Evolutionary conservation across 225 moss, liverwort and hornwort species (phyloP).

Genomic region (Ulota crispa): DNA sequence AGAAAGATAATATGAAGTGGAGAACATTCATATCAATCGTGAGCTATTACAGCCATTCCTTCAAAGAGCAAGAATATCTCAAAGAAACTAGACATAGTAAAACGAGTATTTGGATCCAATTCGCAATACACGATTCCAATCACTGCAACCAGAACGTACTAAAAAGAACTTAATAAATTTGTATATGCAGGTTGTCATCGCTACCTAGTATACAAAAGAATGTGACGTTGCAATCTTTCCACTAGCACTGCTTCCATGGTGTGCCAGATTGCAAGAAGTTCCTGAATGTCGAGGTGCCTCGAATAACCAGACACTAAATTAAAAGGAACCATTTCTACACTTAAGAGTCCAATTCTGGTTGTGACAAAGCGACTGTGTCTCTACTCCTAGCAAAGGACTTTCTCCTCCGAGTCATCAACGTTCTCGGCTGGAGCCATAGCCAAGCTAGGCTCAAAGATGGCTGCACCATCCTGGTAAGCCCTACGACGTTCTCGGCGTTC

Average conservation of each 20-base stretch:
- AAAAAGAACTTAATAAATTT: not conserved
- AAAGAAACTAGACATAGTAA: not conserved
- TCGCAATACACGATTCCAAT: not conserved
- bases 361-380: not conserved
- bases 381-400: conserved; percentile 40
- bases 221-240: not conserved
- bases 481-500: conserved; percentile 49
- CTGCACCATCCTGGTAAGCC: conserved; percentile 32
- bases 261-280: not conserved
- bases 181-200: not conserved
- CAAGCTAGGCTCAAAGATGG: conserved; percentile 36
- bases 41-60: not conserved
- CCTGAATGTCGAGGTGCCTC: not conserved
- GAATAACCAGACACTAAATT: not conserved
- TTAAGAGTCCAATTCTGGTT: not conserved
- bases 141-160: not conserved
- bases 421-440: conserved; percentile 43
- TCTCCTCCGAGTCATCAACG: conserved; percentile 33
- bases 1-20: not conserved
- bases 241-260: not conserved
- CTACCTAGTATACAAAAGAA: conserved; percentile 6
- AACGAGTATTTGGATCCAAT: not conserved
- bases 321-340: not conserved
- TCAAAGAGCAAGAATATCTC: not conserved
- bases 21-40: not conserved